Evolutionary conservation across 1,284 basidiomycete species (phyloP).

Genomic region (Fomitopsis schrenkii): DNA sequence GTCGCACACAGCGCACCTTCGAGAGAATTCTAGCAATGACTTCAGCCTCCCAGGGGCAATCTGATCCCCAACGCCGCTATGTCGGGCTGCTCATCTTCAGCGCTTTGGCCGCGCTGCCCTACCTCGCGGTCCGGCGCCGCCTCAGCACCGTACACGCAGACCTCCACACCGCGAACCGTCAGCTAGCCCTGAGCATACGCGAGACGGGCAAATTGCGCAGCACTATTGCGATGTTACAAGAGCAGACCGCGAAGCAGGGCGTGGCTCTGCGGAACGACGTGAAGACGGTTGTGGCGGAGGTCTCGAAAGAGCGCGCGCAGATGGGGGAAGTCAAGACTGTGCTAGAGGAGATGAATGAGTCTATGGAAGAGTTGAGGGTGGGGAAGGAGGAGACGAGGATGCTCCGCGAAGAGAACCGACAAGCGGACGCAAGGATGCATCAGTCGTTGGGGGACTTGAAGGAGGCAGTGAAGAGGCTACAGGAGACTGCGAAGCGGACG

Average conservation of each 20-base stretch:
- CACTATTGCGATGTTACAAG: background rate
- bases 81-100: background rate
- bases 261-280: slow-evolving; percentile 32
- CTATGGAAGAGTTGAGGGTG: slow-evolving; percentile 1
- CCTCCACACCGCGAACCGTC: background rate
- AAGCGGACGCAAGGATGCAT: background rate
- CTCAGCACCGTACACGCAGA: background rate
- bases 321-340: slow-evolving; percentile 15
- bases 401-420: background rate
- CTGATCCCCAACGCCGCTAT: background rate
- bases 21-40: background rate
- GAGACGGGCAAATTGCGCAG: background rate
- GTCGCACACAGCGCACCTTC: background rate
- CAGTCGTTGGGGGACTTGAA: slow-evolving; percentile 12
- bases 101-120: background rate
- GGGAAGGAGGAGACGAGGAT: background rate
- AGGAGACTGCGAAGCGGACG: slow-evolving; percentile 19
- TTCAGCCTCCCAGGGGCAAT: background rate
- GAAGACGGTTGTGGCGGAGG: slow-evolving; percentile 27
- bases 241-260: background rate
- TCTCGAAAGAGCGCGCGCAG: slow-evolving; percentile 29
- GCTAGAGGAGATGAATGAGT: slow-evolving; percentile 8
- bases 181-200: background rate
- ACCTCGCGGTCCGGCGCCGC: background rate
- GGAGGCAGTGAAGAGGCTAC: slow-evolving; percentile 32